Base-by-base conservation (phyloP, 345 rosid genomes). In the Lepidium sativum region DNA sequence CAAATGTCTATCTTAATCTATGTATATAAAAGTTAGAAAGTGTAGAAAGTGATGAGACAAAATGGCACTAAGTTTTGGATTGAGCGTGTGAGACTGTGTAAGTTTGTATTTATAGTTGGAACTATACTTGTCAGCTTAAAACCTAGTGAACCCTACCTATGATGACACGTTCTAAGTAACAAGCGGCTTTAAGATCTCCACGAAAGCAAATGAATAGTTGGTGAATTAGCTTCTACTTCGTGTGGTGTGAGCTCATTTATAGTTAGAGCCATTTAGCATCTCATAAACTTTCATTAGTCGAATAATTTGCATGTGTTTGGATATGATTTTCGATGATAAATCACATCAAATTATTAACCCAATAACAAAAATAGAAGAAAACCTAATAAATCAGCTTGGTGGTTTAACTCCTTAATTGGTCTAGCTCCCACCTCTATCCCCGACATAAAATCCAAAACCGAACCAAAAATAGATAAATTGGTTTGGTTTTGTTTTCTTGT, bases 141-240 rank as follows among this genome's bases (percentile, higher is more conserved):
- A 47, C 66, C 34, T 15, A 67, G 32, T 32, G 27, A 76, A 33
- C 77, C 74, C 40, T 13, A 72, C 52, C 27, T 2, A 8, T 54
- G 6, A 12, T 2, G 78, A 76, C 84, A 79, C 86, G 86, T 79
- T 56, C 69, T 6, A 0, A 0, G 0, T 6, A 66, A 62, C 35
- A 23, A 69, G 68, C 70, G 83, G 87, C 48, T 69, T 65, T 32
- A 68, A 77, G 76, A 70, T 58, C 75, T 71, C 84, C 84, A 75
- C 52, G 80, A 69, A 44, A 17, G 67, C 67, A 63, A 55, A 21
- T 23, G 12, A 50, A 58, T 58, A 50, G 65, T 39, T 40, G 56
- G 31, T 63, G 45, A 29, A 29, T 54, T 64, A 71, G 47, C 54
- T n/a, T 39, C 35, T 71, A 16, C 50, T 54, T 45, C 56, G 20